Conservation (phyloP, 1,139 yeast species). For the Pneumocystis oryctolagi region DNA sequence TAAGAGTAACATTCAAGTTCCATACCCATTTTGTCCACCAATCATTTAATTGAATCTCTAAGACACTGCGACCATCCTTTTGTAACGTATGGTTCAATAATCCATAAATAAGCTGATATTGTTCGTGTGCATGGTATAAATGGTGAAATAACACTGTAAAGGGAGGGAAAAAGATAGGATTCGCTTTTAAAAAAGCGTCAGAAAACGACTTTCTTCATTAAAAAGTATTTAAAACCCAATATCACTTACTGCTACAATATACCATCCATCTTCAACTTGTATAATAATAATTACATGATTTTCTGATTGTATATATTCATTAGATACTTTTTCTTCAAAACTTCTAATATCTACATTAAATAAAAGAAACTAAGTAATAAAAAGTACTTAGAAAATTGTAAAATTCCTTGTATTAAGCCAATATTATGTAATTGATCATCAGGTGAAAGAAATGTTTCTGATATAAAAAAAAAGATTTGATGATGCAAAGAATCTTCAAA, state of each 20-base stretch:
- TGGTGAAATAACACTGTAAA: not conserved
- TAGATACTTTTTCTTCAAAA: not conserved
- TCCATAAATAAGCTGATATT: not conserved
- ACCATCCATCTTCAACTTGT: not conserved
- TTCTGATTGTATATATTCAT: not conserved
- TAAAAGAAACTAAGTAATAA: not conserved
- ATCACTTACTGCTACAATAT: not conserved
- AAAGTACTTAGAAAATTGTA: conserved; percentile 16
- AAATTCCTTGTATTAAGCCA: conserved; percentile 17
- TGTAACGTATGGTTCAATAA: not conserved
- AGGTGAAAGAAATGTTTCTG: conserved; percentile 13
- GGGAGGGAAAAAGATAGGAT: not conserved
- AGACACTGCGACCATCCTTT: not conserved
- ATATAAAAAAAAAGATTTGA: conserved; percentile 17
- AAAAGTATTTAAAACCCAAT: not conserved
- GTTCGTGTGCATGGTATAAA: not conserved
- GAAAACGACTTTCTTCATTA: not conserved
- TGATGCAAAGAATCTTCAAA: conserved; percentile 16
- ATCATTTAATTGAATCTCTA: not conserved
- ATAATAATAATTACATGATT: not conserved
- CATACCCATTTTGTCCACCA: not conserved
- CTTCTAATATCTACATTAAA: not conserved
- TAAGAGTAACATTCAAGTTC: not conserved
- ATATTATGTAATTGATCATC: conserved; percentile 16
- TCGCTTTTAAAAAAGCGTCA: not conserved